Percentiles rank a stretch among this genome's conserved stretches.
phyloP scores from a whole-genome alignment of 192 early-diverging fungal species.

The Podila clonocystis region DNA sequence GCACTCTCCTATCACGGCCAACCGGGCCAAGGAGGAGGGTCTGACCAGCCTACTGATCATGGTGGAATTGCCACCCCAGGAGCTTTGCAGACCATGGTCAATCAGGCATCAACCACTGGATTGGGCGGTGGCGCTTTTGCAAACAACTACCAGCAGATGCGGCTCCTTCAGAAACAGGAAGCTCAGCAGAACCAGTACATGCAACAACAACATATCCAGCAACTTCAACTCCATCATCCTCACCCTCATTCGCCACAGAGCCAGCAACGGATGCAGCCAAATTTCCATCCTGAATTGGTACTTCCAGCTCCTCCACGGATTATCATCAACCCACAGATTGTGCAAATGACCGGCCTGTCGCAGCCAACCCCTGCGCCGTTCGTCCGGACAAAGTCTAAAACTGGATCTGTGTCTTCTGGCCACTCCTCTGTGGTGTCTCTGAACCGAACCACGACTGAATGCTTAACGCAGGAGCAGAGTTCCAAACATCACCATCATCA shows the following conservation, averaged over 20 bases:
- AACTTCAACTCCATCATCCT: slow-evolving; percentile 10
- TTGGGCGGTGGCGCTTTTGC: slow-evolving; percentile 15
- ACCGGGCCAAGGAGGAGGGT: not conserved
- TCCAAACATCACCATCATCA: not conserved
- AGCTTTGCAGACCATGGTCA: slow-evolving; percentile 10
- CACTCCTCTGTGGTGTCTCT: not conserved
- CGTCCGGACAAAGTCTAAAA: not conserved
- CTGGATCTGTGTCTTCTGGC: not conserved
- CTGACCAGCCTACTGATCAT: not conserved
- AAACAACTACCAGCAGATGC: slow-evolving; percentile 9
- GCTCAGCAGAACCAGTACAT: slow-evolving; percentile 5
- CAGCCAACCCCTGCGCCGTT: not conserved
- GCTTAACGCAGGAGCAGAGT: not conserved
- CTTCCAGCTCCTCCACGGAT: slow-evolving; percentile 2
- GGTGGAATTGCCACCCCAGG: not conserved
- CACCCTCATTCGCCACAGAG: not conserved
- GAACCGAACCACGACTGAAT: not conserved
- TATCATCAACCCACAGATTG: slow-evolving; percentile 13
- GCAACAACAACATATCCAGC: slow-evolving; percentile 21
- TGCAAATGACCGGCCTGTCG: not conserved
- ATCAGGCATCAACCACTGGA: slow-evolving; percentile 11
- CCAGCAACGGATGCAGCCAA: slow-evolving; percentile 4
- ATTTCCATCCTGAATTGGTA: slow-evolving; percentile 17
- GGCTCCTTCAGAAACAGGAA: slow-evolving; percentile 11
- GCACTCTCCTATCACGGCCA: not conserved